Percentiles rank a stretch among this genome's conserved stretches.
Evolutionary conservation across 2,329 filamentous ascomycete genomes (phyloP).

Genomic region (Diaporthe ilicicola): DNA sequence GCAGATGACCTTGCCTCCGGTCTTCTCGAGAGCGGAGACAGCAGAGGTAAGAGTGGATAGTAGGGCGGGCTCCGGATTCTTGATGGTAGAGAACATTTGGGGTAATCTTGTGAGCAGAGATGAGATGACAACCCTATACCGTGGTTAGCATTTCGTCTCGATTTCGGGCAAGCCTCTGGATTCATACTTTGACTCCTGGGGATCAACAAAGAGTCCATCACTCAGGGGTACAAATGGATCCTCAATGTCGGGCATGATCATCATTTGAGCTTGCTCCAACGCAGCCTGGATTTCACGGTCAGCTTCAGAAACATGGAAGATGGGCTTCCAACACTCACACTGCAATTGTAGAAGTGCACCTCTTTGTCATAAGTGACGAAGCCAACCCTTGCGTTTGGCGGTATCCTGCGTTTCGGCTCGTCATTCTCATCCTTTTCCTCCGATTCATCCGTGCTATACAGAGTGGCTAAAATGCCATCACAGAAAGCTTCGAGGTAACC

Average conservation of each 20-base stretch:
- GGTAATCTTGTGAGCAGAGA: slow-evolving; percentile 87
- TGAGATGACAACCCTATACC: slow-evolving; percentile 74
- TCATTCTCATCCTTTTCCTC: slow-evolving; percentile 61
- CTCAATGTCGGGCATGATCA: slow-evolving; percentile 97
- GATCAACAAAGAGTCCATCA: slow-evolving; percentile 93
- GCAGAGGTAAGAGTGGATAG: slow-evolving; percentile 86
- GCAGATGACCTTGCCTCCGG: slow-evolving; percentile 92
- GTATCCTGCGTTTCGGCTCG: slow-evolving; percentile 67
- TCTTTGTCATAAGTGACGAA: slow-evolving; percentile 97
- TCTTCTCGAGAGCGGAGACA: slow-evolving; percentile 82
- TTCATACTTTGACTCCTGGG: slow-evolving; percentile 80
- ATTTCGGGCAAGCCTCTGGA: not conserved
- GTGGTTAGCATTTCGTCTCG: slow-evolving; percentile 39
- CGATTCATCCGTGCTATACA: slow-evolving; percentile 76
- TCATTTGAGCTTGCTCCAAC: slow-evolving; percentile 91
- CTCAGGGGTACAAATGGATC: slow-evolving; percentile 94
- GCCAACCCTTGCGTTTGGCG: slow-evolving; percentile 84
- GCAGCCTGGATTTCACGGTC: slow-evolving; percentile 58
- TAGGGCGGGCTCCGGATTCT: slow-evolving; percentile 90
- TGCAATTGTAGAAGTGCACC: slow-evolving; percentile 97
- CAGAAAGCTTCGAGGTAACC: slow-evolving; percentile 92
- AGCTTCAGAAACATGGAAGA: not conserved
- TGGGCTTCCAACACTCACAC: slow-evolving; percentile 59
- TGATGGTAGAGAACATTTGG: slow-evolving; percentile 84
- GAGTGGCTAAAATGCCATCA: slow-evolving; percentile 82